Base-by-base conservation (phyloP, 768 basidiomycete species). In the Termitomyces bulborhizus region DNA sequence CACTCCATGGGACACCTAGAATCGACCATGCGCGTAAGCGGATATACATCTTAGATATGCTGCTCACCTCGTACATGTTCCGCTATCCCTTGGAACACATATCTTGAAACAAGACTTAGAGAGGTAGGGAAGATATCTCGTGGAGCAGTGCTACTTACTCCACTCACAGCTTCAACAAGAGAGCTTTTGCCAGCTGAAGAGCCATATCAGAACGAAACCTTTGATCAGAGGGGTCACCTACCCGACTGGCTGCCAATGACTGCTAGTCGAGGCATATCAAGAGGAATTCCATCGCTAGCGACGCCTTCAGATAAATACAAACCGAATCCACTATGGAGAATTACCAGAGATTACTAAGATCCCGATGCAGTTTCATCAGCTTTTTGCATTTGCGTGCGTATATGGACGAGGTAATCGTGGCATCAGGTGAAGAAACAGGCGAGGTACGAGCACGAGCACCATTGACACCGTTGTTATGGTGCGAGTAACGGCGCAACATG, bases 71-170 rank as follows among this genome's bases (percentile, higher is more conserved):
- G 81, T 84, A 51, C 83, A 84, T 0, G 81, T 84, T 21, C 82
- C 82, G 42, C 79, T 79, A 41, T 84, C 84, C 32, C 84, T 70
- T 11, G 84, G 83, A 29, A 85, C 82, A 47, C 68, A 80, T 31
- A 84, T 80, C 84, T 85, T n/a, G n/a, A 31, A 41, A 39, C 0
- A 11, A 40, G 9, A 3, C 9, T 41, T 3, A 45, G 43, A 26
- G 34, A 46, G 18, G 5, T 9, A 18, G 21, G 18, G n/a, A 31
- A 24, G 12, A 7, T 4, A 39, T 16, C 13, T 18, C 29, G 5
- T 9, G 5, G 12, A 9, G 36, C 2, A 46, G 29, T n/a, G 24
- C 45, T 52, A 45, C 50, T 52, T 21, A 56, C 55, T 16, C 50
- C 55, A 11, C 48, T 46, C 3, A 55, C 41, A 6, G 41, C 53